Percentiles rank a stretch among this genome's conserved stretches.
These are phyloP conservation scores for Rhododendron kiyosumense DNA, from an alignment of 148 eudicot species.

Conservation along the genomic window DNA sequence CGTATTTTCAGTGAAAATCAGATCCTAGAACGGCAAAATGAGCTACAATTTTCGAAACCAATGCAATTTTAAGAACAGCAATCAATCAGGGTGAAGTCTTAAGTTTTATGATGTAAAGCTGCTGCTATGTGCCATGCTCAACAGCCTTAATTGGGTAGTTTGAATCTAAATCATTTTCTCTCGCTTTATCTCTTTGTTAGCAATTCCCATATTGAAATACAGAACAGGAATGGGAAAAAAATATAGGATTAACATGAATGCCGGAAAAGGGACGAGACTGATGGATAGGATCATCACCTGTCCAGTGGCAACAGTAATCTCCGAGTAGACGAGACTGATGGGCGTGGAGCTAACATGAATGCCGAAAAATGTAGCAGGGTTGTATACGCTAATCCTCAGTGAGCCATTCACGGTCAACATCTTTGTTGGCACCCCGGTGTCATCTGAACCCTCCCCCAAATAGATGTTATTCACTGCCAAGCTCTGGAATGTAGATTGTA, in stretches of 20 bases:
- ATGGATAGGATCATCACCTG: slow-evolving; percentile 40
- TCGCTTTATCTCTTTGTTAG: neutral
- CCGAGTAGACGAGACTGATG: slow-evolving; percentile 60
- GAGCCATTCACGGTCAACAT: slow-evolving; percentile 64
- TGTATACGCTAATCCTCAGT: slow-evolving; percentile 59
- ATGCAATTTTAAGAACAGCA: neutral
- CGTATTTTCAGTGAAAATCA: neutral
- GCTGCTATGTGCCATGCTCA: neutral
- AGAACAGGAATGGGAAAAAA: neutral
- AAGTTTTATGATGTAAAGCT: neutral
- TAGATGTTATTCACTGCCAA: slow-evolving; percentile 52
- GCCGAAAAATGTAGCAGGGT: slow-evolving; percentile 93
- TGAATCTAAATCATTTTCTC: neutral
- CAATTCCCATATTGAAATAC: neutral
- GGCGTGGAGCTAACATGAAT: slow-evolving; percentile 75
- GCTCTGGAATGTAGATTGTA: slow-evolving; percentile 50
- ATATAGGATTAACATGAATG: neutral
- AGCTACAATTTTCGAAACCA: neutral
- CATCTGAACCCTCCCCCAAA: slow-evolving; percentile 65
- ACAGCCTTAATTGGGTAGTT: neutral
- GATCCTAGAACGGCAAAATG: neutral
- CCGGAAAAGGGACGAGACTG: neutral
- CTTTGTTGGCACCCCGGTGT: slow-evolving; percentile 74
- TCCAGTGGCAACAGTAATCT: slow-evolving; percentile 72
- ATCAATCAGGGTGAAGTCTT: neutral